A percentile compares a stretch with the other conserved stretches of the same genome.
Conservation (phyloP, 1,284 basidiomycete species). For the Afroboletus lepidellus region DNA sequence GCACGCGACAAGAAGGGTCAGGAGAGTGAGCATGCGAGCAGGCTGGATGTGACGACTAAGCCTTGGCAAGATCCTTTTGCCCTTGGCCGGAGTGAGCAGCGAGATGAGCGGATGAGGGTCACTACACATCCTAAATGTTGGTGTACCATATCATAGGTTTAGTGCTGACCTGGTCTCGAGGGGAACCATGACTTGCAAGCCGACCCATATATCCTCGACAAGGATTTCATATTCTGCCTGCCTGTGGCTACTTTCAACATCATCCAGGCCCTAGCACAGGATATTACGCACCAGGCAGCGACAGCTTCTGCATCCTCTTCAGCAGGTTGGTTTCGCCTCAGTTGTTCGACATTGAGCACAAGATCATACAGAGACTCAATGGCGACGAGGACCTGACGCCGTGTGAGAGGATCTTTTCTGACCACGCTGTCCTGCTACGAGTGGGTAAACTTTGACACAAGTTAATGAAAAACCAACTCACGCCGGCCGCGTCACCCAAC, state of each 20-base stretch:
- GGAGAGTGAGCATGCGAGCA: conserved; percentile 80
- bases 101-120: conserved; percentile 97
- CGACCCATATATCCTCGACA: conserved; percentile 77
- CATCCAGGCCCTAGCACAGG: background rate
- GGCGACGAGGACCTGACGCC: conserved; percentile 75
- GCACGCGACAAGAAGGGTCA: conserved; percentile 92
- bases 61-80: conserved; percentile 89
- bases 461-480: conserved; percentile 29
- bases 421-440: conserved; percentile 54
- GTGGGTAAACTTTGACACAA: background rate
- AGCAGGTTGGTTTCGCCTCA: conserved; percentile 75
- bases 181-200: conserved; percentile 84
- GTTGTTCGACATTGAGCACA: conserved; percentile 84
- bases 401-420: conserved; percentile 70
- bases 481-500: conserved; percentile 54
- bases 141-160: background rate
- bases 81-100: conserved; percentile 85
- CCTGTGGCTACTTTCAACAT: conserved; percentile 40
- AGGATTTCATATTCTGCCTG: conserved; percentile 58
- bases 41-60: conserved; percentile 83
- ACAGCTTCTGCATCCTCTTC: conserved; percentile 57
- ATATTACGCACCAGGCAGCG: conserved; percentile 49
- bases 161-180: conserved; percentile 77
- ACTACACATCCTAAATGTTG: conserved; percentile 40
- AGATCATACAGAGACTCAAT: conserved; percentile 88